Evolutionary conservation across 78 protist species (phyloP).

Genomic region (Dictyostelium intermedium): DNA sequence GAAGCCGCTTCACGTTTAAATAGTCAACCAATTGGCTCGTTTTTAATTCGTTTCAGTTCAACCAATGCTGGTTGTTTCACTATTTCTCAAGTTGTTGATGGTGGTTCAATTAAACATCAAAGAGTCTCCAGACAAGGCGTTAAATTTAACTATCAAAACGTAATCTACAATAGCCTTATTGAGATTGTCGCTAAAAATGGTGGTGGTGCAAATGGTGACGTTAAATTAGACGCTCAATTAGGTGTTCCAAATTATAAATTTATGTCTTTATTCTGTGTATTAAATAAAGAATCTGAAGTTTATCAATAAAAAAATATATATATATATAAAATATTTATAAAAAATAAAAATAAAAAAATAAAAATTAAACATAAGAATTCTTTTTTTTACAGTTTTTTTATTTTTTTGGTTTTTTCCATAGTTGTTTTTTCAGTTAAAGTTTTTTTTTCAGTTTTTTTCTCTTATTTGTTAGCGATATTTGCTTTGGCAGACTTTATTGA

Average conservation of each 20-base stretch:
- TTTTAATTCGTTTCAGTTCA: conserved; percentile 76
- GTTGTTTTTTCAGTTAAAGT: no score
- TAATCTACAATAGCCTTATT: conserved; percentile 28
- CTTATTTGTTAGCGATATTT: not conserved
- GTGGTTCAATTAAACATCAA: conserved; percentile 77
- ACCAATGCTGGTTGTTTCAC: conserved; percentile 77
- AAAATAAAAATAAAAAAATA: not conserved
- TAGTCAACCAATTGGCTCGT: conserved; percentile 80
- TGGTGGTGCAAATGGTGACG: conserved; percentile 75
- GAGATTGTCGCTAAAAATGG: conserved; percentile 57
- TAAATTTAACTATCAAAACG: conserved; percentile 47
- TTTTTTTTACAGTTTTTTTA: not conserved
- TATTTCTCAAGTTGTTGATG: conserved; percentile 61
- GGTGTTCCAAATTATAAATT: conserved; percentile 75
- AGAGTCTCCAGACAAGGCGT: conserved; percentile 53
- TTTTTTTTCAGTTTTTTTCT: not conserved
- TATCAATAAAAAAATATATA: not conserved
- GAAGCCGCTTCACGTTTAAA: conserved; percentile 67
- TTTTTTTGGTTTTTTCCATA: not conserved
- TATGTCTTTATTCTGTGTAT: conserved; percentile 46
- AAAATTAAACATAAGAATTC: not conserved
- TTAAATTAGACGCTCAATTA: conserved; percentile 12
- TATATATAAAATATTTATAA: not conserved
- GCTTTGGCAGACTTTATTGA: not conserved
- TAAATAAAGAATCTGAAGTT: not conserved